phyloP scores from a whole-genome alignment of 139 green algal genomes.

The Haematococcus sp. region DNA sequence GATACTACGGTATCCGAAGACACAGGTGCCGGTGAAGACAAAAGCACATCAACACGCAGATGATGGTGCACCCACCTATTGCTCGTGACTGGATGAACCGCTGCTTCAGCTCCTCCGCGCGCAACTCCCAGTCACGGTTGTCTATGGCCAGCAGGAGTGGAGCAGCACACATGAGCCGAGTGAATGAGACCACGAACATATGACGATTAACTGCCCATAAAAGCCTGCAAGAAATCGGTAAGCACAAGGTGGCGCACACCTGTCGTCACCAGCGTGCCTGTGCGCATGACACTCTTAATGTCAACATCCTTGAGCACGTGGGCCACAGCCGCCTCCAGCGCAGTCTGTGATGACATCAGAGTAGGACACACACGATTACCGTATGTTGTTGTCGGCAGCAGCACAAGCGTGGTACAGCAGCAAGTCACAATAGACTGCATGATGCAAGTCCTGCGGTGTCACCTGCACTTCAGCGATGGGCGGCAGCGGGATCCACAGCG shows the following conservation, averaged over 20 bases:
- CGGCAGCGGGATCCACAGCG: constrained; percentile 4
- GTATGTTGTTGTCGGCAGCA: no score
- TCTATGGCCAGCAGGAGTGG: background rate
- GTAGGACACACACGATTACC: no score
- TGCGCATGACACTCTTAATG: constrained; percentile 2
- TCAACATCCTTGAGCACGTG: background rate
- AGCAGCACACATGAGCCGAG: no score
- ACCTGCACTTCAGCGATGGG: constrained; percentile 2
- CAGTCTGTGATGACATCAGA: background rate
- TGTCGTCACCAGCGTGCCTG: constrained; percentile 8
- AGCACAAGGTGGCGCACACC: no score
- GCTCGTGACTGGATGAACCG: constrained; percentile 2
- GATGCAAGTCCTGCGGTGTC: background rate
- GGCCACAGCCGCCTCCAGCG: background rate
- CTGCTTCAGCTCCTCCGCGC: constrained; percentile 2
- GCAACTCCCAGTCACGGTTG: constrained; percentile 15
- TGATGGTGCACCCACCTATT: background rate
- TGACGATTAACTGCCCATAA: no score
- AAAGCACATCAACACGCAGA: no score
- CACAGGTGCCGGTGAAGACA: no score
- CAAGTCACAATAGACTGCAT: no score
- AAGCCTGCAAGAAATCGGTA: no score
- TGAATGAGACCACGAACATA: no score
- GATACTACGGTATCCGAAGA: no score
- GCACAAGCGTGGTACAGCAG: no score